phyloP scores from a whole-genome alignment of 352 stramenopile genomes.

The Pythium volutum region DNA sequence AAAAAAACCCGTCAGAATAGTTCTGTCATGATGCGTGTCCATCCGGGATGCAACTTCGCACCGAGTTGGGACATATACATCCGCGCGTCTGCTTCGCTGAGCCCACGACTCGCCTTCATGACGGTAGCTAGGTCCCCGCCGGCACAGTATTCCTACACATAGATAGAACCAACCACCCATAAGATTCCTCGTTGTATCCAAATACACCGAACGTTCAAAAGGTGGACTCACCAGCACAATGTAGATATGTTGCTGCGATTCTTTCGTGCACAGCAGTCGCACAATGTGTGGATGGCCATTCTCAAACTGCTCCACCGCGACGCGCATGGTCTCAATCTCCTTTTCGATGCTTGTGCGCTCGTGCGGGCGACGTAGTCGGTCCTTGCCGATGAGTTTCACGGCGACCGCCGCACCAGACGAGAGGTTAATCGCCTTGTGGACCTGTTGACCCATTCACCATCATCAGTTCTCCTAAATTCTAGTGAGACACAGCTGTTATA shows the following conservation, averaged over 20 bases:
- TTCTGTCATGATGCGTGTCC: too few relatives aligned
- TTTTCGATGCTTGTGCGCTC: slow-evolving; percentile 82
- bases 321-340: slow-evolving; percentile 84
- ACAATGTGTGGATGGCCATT: slow-evolving; percentile 86
- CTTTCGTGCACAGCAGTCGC: slow-evolving; percentile 74
- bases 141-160: slow-evolving; percentile 69
- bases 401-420: slow-evolving; percentile 71
- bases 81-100: slow-evolving; percentile 61
- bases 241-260: slow-evolving; percentile 80
- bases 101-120: slow-evolving; percentile 63
- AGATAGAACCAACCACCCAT: not conserved
- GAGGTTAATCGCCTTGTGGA: slow-evolving; percentile 84
- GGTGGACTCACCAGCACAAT: slow-evolving; percentile 55
- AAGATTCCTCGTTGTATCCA: not conserved
- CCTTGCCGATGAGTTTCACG: slow-evolving; percentile 80
- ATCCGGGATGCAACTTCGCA: slow-evolving; percentile 14
- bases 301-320: slow-evolving; percentile 82
- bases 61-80: slow-evolving; percentile 80
- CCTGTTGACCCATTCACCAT: slow-evolving; percentile 26
- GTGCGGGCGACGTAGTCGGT: slow-evolving; percentile 64
- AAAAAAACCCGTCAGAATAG: not conserved
- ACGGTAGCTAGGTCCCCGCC: slow-evolving; percentile 67
- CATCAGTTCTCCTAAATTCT: not conserved
- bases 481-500: not conserved
- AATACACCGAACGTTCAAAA: not conserved